A percentile compares a stretch with the other conserved stretches of the same genome.
Evolutionary conservation across 257 asterid species (phyloP).

Genomic region (Nicotiana knightiana): DNA sequence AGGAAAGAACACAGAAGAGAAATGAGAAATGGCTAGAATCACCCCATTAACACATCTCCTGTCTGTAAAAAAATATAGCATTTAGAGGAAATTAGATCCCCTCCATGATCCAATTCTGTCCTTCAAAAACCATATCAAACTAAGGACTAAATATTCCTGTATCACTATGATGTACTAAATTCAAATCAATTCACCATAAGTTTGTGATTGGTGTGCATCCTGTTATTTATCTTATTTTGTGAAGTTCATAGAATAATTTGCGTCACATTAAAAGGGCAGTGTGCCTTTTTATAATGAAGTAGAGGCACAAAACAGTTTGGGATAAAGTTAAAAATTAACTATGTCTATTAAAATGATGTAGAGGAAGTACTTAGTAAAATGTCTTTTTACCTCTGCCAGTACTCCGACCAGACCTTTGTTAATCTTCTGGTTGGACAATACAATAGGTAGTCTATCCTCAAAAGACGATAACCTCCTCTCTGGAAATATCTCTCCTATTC

Average conservation of each 20-base stretch:
- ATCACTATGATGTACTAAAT: background rate
- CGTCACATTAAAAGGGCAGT: background rate
- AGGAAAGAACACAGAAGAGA: background rate
- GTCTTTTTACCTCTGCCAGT: background rate
- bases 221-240: background rate
- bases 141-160: background rate
- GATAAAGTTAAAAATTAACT: background rate
- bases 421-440: background rate
- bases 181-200: background rate
- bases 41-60: background rate
- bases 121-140: background rate
- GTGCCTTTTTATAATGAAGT: background rate
- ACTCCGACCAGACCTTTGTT: background rate
- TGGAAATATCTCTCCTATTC: background rate
- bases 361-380: background rate
- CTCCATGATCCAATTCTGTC: background rate
- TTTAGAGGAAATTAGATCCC: background rate
- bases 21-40: background rate
- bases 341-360: background rate
- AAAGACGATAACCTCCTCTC: background rate
- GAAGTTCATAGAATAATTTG: background rate
- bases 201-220: background rate
- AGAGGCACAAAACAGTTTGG: background rate
- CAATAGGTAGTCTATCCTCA: background rate
- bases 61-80: background rate